A percentile compares a stretch with the other conserved stretches of the same genome.
Evolutionary conservation across 805 yeast genomes (phyloP).

Genomic region (Saccharomycopsis javanensis): DNA sequence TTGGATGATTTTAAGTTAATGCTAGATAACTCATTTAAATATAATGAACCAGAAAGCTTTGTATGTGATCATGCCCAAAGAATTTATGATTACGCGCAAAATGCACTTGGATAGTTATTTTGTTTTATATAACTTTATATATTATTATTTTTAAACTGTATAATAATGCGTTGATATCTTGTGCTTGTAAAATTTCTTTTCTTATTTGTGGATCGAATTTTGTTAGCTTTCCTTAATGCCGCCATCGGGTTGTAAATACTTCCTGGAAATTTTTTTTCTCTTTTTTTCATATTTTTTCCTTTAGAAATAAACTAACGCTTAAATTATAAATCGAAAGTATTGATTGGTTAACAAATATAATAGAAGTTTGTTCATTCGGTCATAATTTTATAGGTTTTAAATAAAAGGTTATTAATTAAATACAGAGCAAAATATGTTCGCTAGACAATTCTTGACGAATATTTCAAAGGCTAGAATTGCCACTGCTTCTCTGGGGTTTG

Average conservation of each 20-base stretch:
- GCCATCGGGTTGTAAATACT: background rate
- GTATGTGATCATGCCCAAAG: conserved; percentile 49
- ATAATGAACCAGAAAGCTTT: conserved; percentile 59
- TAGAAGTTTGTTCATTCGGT: too few species aligned
- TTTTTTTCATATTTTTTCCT: background rate
- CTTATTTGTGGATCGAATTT: too few species aligned
- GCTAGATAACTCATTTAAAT: conserved; percentile 59
- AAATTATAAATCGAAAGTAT: background rate
- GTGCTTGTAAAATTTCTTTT: too few species aligned
- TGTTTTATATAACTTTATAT: background rate
- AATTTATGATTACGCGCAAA: conserved; percentile 34
- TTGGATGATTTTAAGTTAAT: conserved; percentile 42
- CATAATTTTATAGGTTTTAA: too few species aligned
- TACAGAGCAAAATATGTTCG: background rate
- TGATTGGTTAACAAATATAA: background rate
- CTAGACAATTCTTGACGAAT: background rate
- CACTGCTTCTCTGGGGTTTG: background rate
- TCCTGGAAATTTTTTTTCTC: background rate
- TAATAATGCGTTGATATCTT: too few species aligned
- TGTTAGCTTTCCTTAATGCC: background rate
- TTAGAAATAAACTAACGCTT: background rate
- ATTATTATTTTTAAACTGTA: background rate
- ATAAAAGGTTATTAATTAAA: background rate
- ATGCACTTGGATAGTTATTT: background rate
- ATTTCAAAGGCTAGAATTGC: background rate